These are phyloP conservation scores for Neurospora sp. DNA, from an alignment of 495 filamentous ascomycete species.

Conservation along the genomic window DNA sequence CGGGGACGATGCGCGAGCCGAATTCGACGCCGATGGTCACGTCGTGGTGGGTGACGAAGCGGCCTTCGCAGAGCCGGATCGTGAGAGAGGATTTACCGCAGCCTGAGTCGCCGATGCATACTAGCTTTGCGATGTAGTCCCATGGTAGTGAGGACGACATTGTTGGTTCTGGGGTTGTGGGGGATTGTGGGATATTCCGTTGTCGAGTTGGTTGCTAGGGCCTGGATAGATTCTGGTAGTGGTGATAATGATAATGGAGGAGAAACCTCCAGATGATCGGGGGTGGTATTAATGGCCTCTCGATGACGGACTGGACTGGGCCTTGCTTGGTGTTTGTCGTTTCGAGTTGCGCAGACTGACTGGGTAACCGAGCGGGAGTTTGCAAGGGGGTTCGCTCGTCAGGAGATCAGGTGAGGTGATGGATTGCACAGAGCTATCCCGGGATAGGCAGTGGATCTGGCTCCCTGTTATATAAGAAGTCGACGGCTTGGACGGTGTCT, in stretches of 20 bases:
- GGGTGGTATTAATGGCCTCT: not conserved
- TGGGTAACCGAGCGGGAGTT: not conserved
- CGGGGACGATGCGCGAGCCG: constrained; percentile 84
- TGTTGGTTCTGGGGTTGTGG: constrained; percentile 2
- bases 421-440: not conserved
- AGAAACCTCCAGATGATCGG: not conserved
- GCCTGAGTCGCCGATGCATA: constrained; percentile 91
- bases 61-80: constrained; percentile 92
- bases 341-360: not conserved
- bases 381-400: not conserved
- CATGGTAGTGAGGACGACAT: constrained; percentile 52
- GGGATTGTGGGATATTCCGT: not conserved
- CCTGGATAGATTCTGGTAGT: not conserved
- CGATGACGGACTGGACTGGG: not conserved
- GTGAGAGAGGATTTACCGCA: constrained; percentile 86
- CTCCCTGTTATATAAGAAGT: not conserved
- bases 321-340: not conserved
- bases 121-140: constrained; percentile 98
- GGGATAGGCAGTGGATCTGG: not conserved
- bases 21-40: constrained; percentile 98
- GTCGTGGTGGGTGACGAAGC: constrained; percentile 85
- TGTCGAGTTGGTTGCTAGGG: not conserved
- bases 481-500: not conserved
- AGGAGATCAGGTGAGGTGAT: not conserved
- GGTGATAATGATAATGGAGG: not conserved